A percentile compares a stretch with the other conserved stretches of the same genome.
These are phyloP conservation scores for Ganoderma sinense DNA, from an alignment of 1,284 basidiomycete genomes.

Conservation along the genomic window DNA sequence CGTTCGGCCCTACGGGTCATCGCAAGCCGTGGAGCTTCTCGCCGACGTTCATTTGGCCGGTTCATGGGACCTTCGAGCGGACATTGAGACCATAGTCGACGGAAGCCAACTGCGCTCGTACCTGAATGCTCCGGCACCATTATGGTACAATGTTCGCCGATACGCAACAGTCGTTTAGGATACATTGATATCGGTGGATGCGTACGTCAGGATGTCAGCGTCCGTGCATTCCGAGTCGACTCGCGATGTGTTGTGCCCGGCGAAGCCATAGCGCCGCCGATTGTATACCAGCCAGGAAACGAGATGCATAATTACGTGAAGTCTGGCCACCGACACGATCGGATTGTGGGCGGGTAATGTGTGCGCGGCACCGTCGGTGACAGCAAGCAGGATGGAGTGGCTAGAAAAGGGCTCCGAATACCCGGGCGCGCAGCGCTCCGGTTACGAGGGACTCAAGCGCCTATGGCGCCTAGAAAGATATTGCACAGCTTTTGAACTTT, in stretches of 20 bases:
- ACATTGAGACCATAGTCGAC: not conserved
- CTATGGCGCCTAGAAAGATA: not conserved
- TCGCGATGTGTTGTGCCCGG: not conserved
- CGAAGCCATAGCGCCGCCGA: not conserved
- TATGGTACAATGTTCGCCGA: not conserved
- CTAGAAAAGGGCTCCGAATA: not conserved
- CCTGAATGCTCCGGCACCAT: not conserved
- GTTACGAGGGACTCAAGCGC: not conserved
- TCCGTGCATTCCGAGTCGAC: too few species aligned
- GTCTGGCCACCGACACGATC: not conserved
- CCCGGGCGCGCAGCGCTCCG: not conserved
- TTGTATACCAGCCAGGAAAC: not conserved
- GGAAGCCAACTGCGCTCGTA: not conserved
- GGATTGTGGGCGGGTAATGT: not conserved
- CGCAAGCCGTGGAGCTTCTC: not conserved
- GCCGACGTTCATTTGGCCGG: not conserved
- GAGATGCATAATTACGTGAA: not conserved
- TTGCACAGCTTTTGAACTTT: not conserved
- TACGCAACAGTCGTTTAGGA: not conserved
- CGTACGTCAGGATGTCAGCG: not conserved
- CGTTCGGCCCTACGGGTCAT: not conserved
- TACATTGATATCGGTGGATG: not conserved
- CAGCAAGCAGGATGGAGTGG: not conserved
- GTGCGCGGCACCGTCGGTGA: not conserved
- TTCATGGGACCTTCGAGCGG: not conserved